Evolutionary conservation across 768 basidiomycete genomes (phyloP), one percentile per base, ranked within the genome.

Genomic region (Tylopilus sp.): DNA sequence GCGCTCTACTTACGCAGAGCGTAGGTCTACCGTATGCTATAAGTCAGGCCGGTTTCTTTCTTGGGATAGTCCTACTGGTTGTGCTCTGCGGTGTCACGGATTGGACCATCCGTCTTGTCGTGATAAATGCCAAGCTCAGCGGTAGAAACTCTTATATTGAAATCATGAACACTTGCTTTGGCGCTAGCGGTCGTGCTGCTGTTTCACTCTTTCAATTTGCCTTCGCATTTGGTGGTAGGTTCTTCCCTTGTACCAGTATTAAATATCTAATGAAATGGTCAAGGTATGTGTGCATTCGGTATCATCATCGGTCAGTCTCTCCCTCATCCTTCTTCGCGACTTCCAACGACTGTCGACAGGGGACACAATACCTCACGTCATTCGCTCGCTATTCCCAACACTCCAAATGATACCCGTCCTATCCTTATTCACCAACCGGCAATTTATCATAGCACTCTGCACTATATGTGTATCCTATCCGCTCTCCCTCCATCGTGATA

Each of bases 171-270:
- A 87, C 84, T 46, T 95, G 91, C 70, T 99, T 95, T 70, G 97
- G 97, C 8, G 70, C 82, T 13, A 86, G 85, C 48, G 97, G 97
- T n/a, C 83, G 92, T 47, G 91, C 92, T 3, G 91, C 92, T 1
- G 92, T 97, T 17, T 96, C 95, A 0, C 87, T 98, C 69, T 98
- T 99, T 67, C 97, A 98, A 67, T 98, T 99, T 66, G 78, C 93
- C 4, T 98, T 99, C 66, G 97, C 97, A 9, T 97, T 97, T 59
- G 97, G 97, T 63, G 95, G 93, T 86, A 63, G 48, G 82, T 55
- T 41, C 12, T 17, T 40, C 44, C 28, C 31, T 52, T 25, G n/a
- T 16, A 36, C 17, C 10, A 19, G 5, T 10, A 38, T 34, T 17
- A 22, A 17, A 42, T 45, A 40, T 49, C 52, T 62, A n/a, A 60